These are phyloP conservation scores for Calophaca sinica DNA, from an alignment of 306 rosid species.

Conservation along the genomic window DNA sequence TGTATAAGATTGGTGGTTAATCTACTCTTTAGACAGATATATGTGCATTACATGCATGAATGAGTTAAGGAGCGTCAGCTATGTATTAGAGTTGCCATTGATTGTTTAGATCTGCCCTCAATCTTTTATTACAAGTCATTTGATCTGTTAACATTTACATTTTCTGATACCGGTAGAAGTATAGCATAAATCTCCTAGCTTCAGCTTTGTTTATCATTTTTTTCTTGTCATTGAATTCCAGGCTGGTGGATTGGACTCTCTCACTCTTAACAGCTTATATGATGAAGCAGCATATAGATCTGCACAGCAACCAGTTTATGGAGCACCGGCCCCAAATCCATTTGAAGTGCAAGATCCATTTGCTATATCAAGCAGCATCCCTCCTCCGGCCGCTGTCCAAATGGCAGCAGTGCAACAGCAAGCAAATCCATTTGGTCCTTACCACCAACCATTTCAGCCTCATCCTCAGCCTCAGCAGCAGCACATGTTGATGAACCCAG, in stretches of 20 bases:
- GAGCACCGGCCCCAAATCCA: constrained; percentile 92
- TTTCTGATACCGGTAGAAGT: constrained; percentile 4
- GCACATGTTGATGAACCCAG: constrained; percentile 71
- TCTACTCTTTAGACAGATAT: background rate
- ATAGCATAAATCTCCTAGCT: constrained; percentile 22
- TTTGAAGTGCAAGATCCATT: constrained; percentile 94
- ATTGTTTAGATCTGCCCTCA: too few relatives aligned
- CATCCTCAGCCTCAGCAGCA: constrained; percentile 64
- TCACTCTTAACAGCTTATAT: constrained; percentile 83
- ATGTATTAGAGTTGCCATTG: too few relatives aligned
- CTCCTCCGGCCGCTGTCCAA: constrained; percentile 76
- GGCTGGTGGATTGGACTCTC: constrained; percentile 99
- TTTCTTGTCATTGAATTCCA: constrained; percentile 47
- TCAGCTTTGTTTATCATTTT: constrained; percentile 29
- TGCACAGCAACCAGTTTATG: constrained; percentile 86
- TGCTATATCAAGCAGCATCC: constrained; percentile 66
- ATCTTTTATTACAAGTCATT: constrained; percentile 1
- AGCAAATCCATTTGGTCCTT: constrained; percentile 90
- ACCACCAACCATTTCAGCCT: constrained; percentile 65
- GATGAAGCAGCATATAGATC: constrained; percentile 92
- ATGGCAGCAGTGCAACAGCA: constrained; percentile 77
- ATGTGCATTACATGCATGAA: background rate
- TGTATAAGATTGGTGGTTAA: constrained; percentile 14
- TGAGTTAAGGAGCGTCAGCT: too few relatives aligned
- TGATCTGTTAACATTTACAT: background rate